These are phyloP conservation scores for Talaromyces liani DNA, from an alignment of 495 filamentous ascomycete species.

Conservation along the genomic window DNA sequence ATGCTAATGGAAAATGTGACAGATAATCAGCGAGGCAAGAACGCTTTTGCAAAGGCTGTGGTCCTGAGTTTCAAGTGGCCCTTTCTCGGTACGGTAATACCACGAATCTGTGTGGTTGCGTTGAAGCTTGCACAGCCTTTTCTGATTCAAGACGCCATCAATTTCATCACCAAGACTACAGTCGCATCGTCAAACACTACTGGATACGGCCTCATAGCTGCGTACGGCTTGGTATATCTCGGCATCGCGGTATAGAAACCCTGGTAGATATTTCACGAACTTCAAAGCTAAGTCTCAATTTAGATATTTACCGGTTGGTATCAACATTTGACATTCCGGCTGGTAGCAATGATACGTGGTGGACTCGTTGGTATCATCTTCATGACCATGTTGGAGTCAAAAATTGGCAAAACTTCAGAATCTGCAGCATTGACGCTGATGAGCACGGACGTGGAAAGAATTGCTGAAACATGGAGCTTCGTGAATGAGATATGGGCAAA, in stretches of 20 bases:
- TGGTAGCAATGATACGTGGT: constrained; percentile 52
- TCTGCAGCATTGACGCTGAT: constrained; percentile 51
- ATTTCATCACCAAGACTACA: background rate
- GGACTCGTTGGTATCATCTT: constrained; percentile 53
- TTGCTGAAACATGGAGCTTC: constrained; percentile 35
- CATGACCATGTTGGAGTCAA: constrained; percentile 31
- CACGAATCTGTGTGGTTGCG: constrained; percentile 38
- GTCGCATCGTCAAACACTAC: constrained; percentile 5
- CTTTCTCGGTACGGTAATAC: constrained; percentile 22
- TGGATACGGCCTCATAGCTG: constrained; percentile 59
- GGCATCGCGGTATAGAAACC: constrained; percentile 45
- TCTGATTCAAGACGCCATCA: constrained; percentile 30
- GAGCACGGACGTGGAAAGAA: constrained; percentile 54
- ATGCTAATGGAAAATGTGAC: background rate
- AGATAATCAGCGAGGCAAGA: background rate
- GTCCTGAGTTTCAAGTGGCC: too few relatives aligned
- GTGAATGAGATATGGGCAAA: constrained; percentile 55
- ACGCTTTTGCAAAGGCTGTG: too few relatives aligned
- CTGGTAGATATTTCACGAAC: constrained; percentile 29
- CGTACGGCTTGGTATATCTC: constrained; percentile 51
- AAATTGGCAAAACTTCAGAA: constrained; percentile 24
- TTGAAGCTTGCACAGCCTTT: constrained; percentile 52
- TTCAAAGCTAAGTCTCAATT: background rate
- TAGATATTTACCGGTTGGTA: constrained; percentile 8
- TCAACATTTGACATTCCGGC: constrained; percentile 44